These are phyloP conservation scores for Orbilia blumenaviensis DNA, from an alignment of 2,329 filamentous ascomycete genomes.

Conservation along the genomic window DNA sequence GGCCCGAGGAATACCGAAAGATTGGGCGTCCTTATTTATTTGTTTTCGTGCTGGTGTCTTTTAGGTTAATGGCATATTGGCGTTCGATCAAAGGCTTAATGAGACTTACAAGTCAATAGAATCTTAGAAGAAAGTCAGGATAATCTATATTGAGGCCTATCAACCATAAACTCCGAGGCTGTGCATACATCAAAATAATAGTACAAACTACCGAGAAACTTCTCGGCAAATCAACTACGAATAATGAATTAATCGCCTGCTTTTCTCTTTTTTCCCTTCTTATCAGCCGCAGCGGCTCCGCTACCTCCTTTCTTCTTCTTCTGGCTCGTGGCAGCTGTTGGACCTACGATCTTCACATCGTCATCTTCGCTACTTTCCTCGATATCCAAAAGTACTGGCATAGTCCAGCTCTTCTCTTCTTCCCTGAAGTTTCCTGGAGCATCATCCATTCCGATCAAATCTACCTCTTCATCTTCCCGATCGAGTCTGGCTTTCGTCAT, in stretches of 20 bases:
- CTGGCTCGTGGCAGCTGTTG: conserved; percentile 52
- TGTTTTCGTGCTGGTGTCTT: background rate
- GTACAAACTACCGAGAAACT: too few species aligned
- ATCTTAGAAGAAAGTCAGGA: background rate
- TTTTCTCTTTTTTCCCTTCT: conserved; percentile 52
- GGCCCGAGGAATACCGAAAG: background rate
- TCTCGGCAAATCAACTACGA: too few species aligned
- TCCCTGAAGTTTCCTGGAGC: conserved; percentile 59
- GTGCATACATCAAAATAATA: conserved; percentile 15
- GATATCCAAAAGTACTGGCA: conserved; percentile 92
- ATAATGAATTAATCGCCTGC: conserved; percentile 24
- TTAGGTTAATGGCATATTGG: conserved; percentile 31
- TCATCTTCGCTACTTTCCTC: conserved; percentile 92
- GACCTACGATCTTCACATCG: conserved; percentile 52
- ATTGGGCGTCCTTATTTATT: background rate
- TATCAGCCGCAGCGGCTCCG: conserved; percentile 31
- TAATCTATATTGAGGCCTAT: background rate
- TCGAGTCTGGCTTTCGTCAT: conserved; percentile 90
- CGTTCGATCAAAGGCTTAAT: conserved; percentile 24
- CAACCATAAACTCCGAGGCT: conserved; percentile 35
- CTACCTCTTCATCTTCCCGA: conserved; percentile 90
- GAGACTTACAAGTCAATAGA: background rate
- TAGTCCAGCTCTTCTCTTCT: conserved; percentile 61
- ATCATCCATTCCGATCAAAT: conserved; percentile 73
- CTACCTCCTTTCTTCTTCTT: conserved; percentile 55